Evolutionary conservation across 2,329 filamentous ascomycete genomes (phyloP).

Genomic region (Penicillium sp.): DNA sequence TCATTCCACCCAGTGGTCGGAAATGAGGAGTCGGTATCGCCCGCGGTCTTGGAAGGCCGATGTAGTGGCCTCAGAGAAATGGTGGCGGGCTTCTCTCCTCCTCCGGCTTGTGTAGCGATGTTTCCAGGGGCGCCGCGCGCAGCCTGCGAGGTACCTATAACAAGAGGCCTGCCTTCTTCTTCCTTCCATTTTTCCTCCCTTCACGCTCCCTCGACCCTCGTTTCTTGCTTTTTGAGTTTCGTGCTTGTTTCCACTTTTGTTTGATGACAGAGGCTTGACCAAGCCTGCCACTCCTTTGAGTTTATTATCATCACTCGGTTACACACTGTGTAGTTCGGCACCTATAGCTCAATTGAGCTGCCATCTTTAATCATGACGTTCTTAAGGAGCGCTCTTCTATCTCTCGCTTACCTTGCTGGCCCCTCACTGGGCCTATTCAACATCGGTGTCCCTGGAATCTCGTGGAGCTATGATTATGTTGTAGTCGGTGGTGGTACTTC

Average conservation of each 20-base stretch:
- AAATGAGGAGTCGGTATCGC: not conserved
- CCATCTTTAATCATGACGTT: not conserved
- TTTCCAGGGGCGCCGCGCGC: not conserved
- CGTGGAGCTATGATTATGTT: slow-evolving; percentile 10
- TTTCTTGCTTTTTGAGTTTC: not conserved
- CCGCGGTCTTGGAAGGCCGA: not conserved
- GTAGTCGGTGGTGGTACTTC: slow-evolving; percentile 12
- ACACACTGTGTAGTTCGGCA: not conserved
- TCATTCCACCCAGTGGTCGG: not conserved
- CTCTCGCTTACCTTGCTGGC: not conserved
- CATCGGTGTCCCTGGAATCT: slow-evolving; percentile 4
- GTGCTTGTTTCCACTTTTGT: not conserved
- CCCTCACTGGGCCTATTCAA: slow-evolving; percentile 4
- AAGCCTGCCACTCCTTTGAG: slow-evolving; percentile 3
- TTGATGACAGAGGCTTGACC: not conserved
- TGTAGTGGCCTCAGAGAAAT: not conserved
- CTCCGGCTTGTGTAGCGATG: not conserved
- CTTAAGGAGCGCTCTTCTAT: slow-evolving; percentile 1
- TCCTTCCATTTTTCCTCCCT: not conserved
- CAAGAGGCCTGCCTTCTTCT: not conserved
- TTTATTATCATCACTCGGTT: not conserved
- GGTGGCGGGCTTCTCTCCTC: not conserved
- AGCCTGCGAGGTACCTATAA: not conserved
- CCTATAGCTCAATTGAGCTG: not conserved
- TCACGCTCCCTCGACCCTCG: not conserved